phyloP scores from a whole-genome alignment of 129 eudicot genomes.

The Cynara cardunculus region DNA sequence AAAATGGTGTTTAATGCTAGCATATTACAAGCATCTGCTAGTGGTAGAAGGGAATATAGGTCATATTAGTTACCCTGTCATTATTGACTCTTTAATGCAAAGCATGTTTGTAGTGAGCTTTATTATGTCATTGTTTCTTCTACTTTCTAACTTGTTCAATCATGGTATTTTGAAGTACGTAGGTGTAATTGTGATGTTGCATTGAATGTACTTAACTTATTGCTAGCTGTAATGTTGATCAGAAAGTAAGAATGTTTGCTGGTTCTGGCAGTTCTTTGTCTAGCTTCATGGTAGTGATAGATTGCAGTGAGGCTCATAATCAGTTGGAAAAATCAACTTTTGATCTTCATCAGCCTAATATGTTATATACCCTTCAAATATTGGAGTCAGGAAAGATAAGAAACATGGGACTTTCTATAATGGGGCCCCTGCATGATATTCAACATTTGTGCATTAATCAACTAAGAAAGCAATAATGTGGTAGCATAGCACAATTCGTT shows the following conservation, averaged over 20 bases:
- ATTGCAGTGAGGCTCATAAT: neutral
- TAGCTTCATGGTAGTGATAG: neutral
- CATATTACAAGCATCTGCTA: neutral
- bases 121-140: neutral
- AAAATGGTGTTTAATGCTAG: slow-evolving; percentile 1
- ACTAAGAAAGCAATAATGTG: neutral
- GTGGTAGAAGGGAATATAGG: slow-evolving; percentile 14
- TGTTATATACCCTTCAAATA: neutral
- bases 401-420: neutral
- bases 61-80: neutral
- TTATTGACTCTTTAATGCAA: neutral
- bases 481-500: neutral
- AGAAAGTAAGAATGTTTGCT: neutral
- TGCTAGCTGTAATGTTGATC: neutral
- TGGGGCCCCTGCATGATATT: neutral
- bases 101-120: neutral
- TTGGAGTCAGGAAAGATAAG: neutral
- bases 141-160: neutral
- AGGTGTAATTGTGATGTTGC: neutral
- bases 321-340: neutral
- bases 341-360: neutral
- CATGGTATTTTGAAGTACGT: neutral
- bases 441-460: neutral
- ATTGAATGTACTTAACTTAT: neutral
- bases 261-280: neutral